A percentile compares a stretch with the other conserved stretches of the same genome.
phyloP scores from a whole-genome alignment of 805 yeast species.

The Lachancea meyersii region DNA sequence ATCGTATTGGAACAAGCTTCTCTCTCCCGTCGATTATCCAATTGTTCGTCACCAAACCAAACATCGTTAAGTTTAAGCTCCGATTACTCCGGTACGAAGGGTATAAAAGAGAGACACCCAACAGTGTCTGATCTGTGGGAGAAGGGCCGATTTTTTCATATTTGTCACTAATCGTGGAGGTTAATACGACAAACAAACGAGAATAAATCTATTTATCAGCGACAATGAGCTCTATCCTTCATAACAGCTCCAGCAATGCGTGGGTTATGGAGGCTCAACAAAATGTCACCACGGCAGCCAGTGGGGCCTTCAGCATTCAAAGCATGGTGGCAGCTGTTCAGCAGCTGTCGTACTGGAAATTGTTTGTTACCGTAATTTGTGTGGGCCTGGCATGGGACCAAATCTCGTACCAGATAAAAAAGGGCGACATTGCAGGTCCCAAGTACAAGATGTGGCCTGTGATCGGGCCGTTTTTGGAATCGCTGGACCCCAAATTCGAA shows the following conservation, averaged over 20 bases:
- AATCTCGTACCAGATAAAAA: slow-evolving; percentile 67
- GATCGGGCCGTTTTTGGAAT: slow-evolving; percentile 93
- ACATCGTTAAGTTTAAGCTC: slow-evolving; percentile 2
- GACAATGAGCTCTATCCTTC: slow-evolving; percentile 7
- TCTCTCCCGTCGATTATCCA: not conserved
- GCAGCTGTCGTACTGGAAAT: slow-evolving; percentile 48
- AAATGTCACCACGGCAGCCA: not conserved
- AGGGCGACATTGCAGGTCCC: slow-evolving; percentile 92
- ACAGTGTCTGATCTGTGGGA: not conserved
- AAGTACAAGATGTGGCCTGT: slow-evolving; percentile 83
- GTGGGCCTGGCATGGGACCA: slow-evolving; percentile 61
- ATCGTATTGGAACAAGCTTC: too few species aligned
- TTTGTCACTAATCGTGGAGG: too few species aligned
- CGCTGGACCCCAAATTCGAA: slow-evolving; percentile 91
- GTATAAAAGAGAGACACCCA: slow-evolving; percentile 1
- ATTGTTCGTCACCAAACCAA: not conserved
- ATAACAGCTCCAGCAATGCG: slow-evolving; percentile 1
- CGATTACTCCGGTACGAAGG: not conserved
- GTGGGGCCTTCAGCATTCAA: slow-evolving; percentile 7
- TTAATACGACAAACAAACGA: not conserved
- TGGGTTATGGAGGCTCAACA: not conserved
- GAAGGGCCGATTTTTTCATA: not conserved
- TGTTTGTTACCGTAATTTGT: slow-evolving; percentile 42
- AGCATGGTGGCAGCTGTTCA: slow-evolving; percentile 15
- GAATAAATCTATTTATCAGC: not conserved